Evolutionary conservation across 192 early-diverging fungal genomes (phyloP), one percentile per base, ranked within the genome.

Genomic region (Coemansia sp.): DNA sequence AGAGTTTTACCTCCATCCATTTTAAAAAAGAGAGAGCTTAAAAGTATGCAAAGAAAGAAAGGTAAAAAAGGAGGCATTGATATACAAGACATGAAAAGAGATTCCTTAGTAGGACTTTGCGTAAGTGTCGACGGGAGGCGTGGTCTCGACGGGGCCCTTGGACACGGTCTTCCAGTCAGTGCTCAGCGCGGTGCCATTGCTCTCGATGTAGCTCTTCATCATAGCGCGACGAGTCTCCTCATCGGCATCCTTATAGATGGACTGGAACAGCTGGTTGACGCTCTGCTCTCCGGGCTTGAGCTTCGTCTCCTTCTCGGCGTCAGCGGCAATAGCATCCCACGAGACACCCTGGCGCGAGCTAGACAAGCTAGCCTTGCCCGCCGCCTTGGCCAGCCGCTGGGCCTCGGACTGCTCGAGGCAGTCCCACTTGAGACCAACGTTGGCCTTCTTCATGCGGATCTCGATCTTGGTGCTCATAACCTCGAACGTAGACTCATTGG

Each of bases 121-220:
- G 7, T 90, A 76, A 88, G 97, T 95, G 62, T 95, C 96, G 38
- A 94, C 93, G 10, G 98, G 98, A 22, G 98, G 95, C 66, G 91
- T 88, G 15, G 91, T 90, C 82, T 97, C 94, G 15, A 97, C 95
- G 12, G 83, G 80, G 62, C 88, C 89, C 81, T 92, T 90, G 31
- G 88, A 87, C 46, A 99, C 95, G 81, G 96, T 94, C 36, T 83
- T 86, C 97, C 97, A 99, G 78, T 99, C 97, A 36, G 97, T 99
- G 64, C 90, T 92, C 40, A 99, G 85, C 60, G 89, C 89, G 0
- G 98, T 99, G 29, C 98, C 98, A 63, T 94, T 95, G 80, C 91
- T 94, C 78, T 99, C 98, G 5, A 91, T 87, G 78, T 93, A 99
- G 75, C 93, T 94, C 87, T 99, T 99, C 88, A 97, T 91, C 98